phyloP scores from a whole-genome alignment of 2,329 filamentous ascomycete genomes.

The Microcyclospora tardicrescens region DNA sequence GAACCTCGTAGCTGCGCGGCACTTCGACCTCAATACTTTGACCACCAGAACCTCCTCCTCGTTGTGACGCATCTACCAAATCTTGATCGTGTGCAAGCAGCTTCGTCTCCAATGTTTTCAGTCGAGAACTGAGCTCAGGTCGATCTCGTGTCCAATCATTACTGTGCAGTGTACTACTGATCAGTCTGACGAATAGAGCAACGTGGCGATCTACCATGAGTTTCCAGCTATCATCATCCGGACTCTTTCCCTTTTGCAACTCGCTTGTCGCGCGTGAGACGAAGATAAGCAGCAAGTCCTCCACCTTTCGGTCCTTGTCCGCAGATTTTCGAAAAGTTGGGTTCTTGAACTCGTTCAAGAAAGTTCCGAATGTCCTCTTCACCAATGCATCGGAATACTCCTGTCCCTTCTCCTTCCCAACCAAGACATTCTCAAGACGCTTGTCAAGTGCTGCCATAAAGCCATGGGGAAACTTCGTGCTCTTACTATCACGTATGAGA shows the following conservation, averaged over 20 bases:
- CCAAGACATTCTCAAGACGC: slow-evolving; percentile 66
- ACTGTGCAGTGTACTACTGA: slow-evolving; percentile 66
- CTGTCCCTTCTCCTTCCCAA: slow-evolving; percentile 68
- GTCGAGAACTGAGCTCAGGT: slow-evolving; percentile 66
- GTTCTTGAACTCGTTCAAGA: slow-evolving; percentile 86
- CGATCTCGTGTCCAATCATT: slow-evolving; percentile 76
- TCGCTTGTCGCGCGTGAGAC: slow-evolving; percentile 91
- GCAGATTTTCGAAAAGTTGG: slow-evolving; percentile 77
- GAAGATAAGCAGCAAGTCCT: slow-evolving; percentile 90
- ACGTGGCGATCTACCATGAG: slow-evolving; percentile 86
- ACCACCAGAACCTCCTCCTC: slow-evolving; percentile 44
- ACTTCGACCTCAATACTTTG: slow-evolving; percentile 68
- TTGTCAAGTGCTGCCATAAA: slow-evolving; percentile 62
- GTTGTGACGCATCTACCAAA: slow-evolving; percentile 49
- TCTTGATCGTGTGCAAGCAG: slow-evolving; percentile 89
- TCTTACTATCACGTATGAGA: slow-evolving; percentile 52
- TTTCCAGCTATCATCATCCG: slow-evolving; percentile 81
- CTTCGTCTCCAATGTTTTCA: slow-evolving; percentile 81
- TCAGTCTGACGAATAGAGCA: slow-evolving; percentile 80
- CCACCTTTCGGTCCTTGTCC: slow-evolving; percentile 85
- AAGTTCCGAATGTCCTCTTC: slow-evolving; percentile 87
- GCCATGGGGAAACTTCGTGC: slow-evolving; percentile 56
- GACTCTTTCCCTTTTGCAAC: slow-evolving; percentile 60
- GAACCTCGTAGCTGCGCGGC: slow-evolving; percentile 80
- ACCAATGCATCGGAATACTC: slow-evolving; percentile 85